Evolutionary conservation across 768 basidiomycete species (phyloP).

Genomic region (Macrocybe gigantea): DNA sequence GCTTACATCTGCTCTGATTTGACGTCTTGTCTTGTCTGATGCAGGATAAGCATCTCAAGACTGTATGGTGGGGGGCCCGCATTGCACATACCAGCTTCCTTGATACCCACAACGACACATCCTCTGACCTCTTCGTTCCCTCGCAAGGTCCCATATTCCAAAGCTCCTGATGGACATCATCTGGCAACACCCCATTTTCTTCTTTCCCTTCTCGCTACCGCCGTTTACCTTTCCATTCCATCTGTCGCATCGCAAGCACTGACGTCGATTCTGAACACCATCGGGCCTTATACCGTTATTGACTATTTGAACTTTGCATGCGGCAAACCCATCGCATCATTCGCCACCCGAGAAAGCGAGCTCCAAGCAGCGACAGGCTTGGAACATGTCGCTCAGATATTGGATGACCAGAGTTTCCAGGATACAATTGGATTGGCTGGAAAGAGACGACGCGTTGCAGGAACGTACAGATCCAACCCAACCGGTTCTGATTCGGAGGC

Average conservation of each 20-base stretch:
- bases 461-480: not conserved
- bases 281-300: conserved; percentile 73
- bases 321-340: conserved; percentile 54
- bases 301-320: conserved; percentile 80
- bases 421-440: not conserved
- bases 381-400: conserved; percentile 54
- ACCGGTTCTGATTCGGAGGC: not conserved
- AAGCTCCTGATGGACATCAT: conserved; percentile 51
- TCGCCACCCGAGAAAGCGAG: conserved; percentile 30
- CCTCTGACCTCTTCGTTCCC: conserved; percentile 72
- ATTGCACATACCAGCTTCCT: conserved; percentile 56
- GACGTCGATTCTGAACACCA: conserved; percentile 60
- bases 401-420: conserved; percentile 26
- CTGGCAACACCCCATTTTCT: conserved; percentile 78
- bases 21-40: conserved; percentile 3
- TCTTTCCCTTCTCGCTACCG: conserved; percentile 80
- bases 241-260: conserved; percentile 71
- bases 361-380: conserved; percentile 63
- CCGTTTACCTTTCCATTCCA: conserved; percentile 82
- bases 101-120: conserved; percentile 58
- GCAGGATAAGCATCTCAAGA: conserved; percentile 77
- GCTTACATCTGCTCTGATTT: not conserved
- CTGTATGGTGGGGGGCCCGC: conserved; percentile 84
- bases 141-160: conserved; percentile 16
- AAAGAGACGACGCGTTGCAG: not conserved